Conservation (phyloP, 371 early-diverging fungal species). For the Mucor saturninus region DNA sequence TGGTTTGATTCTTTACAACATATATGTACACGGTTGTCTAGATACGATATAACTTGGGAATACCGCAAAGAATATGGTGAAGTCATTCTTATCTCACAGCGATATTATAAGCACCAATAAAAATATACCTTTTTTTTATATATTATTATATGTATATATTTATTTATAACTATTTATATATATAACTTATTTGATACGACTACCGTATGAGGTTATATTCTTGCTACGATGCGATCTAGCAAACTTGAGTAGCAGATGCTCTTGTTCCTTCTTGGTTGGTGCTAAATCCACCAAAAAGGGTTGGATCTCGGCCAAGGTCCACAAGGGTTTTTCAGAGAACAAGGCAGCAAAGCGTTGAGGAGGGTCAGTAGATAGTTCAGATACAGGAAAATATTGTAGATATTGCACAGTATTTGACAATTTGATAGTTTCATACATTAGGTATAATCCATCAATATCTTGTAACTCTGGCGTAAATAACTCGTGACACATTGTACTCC, state of each 20-base stretch:
- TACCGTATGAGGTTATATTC: constrained; percentile 37
- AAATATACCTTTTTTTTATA: neutral
- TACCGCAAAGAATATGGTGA: constrained; percentile 46
- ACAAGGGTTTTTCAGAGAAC: constrained; percentile 54
- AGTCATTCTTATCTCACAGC: constrained; percentile 37
- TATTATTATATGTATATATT: neutral
- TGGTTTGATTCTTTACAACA: constrained; percentile 36
- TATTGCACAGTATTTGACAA: constrained; percentile 28
- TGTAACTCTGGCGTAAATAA: constrained; percentile 39
- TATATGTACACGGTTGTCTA: constrained; percentile 30
- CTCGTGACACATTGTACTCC: constrained; percentile 47
- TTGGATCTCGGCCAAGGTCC: constrained; percentile 56
- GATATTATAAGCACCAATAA: constrained; percentile 16
- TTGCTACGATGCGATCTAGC: constrained; percentile 36
- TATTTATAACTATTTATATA: neutral
- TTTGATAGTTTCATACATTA: constrained; percentile 26
- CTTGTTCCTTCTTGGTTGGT: constrained; percentile 52
- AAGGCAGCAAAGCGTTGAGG: constrained; percentile 55
- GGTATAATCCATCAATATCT: constrained; percentile 31
- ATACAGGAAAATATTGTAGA: constrained; percentile 55
- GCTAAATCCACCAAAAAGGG: constrained; percentile 60
- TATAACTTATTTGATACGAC: constrained; percentile 44
- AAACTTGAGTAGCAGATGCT: constrained; percentile 55
- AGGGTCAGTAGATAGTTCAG: constrained; percentile 56
- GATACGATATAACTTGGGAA: constrained; percentile 49